Evolutionary conservation across 2,329 filamentous ascomycete genomes (phyloP).

Genomic region (Lithohypha guttulata): DNA sequence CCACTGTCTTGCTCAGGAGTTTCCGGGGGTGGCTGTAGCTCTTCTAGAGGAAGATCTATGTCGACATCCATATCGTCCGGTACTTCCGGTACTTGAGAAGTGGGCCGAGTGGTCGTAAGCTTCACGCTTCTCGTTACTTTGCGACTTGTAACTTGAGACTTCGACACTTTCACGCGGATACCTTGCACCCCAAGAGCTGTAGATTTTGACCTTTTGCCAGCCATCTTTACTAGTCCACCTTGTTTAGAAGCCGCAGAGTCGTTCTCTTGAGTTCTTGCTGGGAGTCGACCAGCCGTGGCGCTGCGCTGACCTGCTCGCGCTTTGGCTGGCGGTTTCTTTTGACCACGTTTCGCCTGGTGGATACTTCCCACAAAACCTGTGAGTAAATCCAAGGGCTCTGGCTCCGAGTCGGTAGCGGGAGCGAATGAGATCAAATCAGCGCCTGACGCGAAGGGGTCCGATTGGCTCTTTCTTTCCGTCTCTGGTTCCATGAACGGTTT

Average conservation of each 20-base stretch:
- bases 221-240: too few species aligned
- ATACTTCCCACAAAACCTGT: background rate
- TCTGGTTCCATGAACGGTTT: too few species aligned
- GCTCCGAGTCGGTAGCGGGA: background rate
- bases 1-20: too few species aligned
- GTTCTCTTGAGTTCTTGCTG: too few species aligned
- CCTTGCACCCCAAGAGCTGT: background rate
- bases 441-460: background rate
- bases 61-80: constrained; percentile 1
- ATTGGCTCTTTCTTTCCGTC: background rate
- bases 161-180: background rate
- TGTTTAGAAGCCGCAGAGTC: too few species aligned
- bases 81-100: too few species aligned
- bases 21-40: too few species aligned
- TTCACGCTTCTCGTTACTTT: too few species aligned
- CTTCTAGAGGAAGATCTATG: background rate
- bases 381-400: background rate
- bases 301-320: too few species aligned
- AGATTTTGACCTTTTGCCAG: too few species aligned
- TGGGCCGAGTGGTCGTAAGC: too few species aligned
- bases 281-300: too few species aligned
- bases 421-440: background rate
- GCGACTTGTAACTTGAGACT: background rate
- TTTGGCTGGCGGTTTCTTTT: background rate
- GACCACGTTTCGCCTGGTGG: background rate